A percentile compares a stretch with the other conserved stretches of the same genome.
These are phyloP conservation scores for Lecanosticta acicola DNA, from an alignment of 2,329 filamentous ascomycete species.

Conservation along the genomic window DNA sequence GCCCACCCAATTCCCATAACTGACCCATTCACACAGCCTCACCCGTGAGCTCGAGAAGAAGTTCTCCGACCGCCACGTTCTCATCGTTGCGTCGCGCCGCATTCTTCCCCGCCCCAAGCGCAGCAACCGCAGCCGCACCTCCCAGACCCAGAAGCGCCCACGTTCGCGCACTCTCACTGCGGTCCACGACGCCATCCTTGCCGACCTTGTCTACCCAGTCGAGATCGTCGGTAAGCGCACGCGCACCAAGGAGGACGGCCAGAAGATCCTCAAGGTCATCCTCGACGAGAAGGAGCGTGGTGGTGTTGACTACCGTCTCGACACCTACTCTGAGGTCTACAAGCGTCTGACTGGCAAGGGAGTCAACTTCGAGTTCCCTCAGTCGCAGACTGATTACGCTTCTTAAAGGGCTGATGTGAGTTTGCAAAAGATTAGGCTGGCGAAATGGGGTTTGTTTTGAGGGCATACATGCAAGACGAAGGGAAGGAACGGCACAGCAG, in stretches of 20 bases:
- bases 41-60: conserved; percentile 99
- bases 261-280: conserved; percentile 97
- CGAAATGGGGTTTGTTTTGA: neutral
- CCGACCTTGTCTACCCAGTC: conserved; percentile 97
- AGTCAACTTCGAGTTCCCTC: conserved; percentile 95
- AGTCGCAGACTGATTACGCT: conserved; percentile 72
- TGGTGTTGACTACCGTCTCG: conserved; percentile 97
- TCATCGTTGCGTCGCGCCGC: conserved; percentile 97
- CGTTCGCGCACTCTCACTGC: conserved; percentile 96
- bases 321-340: conserved; percentile 99
- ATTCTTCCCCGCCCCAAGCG: conserved; percentile 98
- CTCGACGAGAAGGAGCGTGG: conserved; percentile 99
- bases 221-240: conserved; percentile 99
- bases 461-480: neutral
- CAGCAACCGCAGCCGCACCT: conserved; percentile 92
- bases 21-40: conserved; percentile 54
- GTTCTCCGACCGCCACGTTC: conserved; percentile 99
- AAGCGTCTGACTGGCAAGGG: conserved; percentile 92
- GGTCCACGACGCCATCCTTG: conserved; percentile 97
- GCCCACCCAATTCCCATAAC: no score
- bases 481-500: neutral
- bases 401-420: neutral
- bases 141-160: conserved; percentile 97
- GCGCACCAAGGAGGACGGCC: conserved; percentile 97
- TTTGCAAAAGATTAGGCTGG: neutral